Evolutionary conservation across 352 stramenopile genomes (phyloP).

Genomic region (Phytopythium delawarense): DNA sequence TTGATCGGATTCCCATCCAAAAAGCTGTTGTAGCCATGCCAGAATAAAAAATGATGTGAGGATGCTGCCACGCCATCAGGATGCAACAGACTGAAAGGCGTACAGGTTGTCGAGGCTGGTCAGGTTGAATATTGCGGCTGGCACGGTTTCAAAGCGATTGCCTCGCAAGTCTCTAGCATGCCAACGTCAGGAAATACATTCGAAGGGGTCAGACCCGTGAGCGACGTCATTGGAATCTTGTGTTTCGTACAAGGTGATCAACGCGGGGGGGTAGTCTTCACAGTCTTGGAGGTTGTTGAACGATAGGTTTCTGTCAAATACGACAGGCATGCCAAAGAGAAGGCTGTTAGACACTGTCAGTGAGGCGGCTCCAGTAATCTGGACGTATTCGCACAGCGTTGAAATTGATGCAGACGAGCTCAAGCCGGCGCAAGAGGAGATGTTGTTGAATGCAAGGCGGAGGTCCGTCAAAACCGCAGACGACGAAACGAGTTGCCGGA

Average conservation of each 20-base stretch:
- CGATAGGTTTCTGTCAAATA: conserved; percentile 15
- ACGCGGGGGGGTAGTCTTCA: conserved; percentile 9
- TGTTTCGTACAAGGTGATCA: conserved; percentile 13
- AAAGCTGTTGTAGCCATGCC: conserved; percentile 12
- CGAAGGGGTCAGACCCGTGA: neutral
- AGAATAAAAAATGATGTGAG: neutral
- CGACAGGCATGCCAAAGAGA: neutral
- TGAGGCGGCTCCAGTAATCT: neutral
- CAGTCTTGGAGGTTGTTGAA: conserved; percentile 17
- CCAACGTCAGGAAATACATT: neutral
- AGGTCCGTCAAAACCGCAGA: conserved; percentile 12
- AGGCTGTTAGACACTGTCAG: neutral
- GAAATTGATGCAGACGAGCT: conserved; percentile 7
- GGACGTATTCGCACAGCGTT: conserved; percentile 9
- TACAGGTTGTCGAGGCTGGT: conserved; percentile 17
- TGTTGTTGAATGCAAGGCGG: conserved; percentile 14
- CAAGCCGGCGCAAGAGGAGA: conserved; percentile 11
- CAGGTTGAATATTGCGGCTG: conserved; percentile 9
- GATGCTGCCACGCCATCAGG: neutral
- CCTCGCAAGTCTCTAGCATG: conserved; percentile 13
- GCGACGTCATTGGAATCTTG: neutral
- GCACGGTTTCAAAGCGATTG: conserved; percentile 12
- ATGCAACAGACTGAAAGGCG: neutral
- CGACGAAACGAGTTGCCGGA: conserved; percentile 3
- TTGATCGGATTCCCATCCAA: conserved; percentile 31